Evolutionary conservation across 225 moss, liverwort and hornwort species (phyloP).

Genomic region (Straminergon stramineum): DNA sequence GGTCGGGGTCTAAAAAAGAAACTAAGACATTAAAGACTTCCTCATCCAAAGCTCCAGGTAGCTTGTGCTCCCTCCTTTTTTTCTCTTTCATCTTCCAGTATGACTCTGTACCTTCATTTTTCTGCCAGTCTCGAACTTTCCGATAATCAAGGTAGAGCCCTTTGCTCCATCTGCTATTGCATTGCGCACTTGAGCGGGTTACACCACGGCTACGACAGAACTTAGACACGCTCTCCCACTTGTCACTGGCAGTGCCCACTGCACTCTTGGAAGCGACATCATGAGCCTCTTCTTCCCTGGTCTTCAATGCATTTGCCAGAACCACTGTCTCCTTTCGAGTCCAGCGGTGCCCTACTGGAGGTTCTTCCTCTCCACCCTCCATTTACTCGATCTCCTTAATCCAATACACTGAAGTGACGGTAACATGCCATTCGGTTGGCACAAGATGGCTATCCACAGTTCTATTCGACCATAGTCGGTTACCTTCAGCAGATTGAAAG

Average conservation of each 20-base stretch:
- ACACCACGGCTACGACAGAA: constrained; percentile 58
- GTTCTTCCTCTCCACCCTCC: constrained; percentile 43
- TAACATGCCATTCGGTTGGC: constrained; percentile 15
- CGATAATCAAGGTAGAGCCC: constrained; percentile 56
- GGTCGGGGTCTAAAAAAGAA: constrained; percentile 34
- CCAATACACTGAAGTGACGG: background rate
- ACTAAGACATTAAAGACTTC: constrained; percentile 56
- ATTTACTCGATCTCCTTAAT: constrained; percentile 21
- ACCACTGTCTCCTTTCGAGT: constrained; percentile 31
- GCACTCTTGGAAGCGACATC: constrained; percentile 40
- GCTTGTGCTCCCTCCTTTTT: constrained; percentile 55
- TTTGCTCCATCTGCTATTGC: constrained; percentile 66
- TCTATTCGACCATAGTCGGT: background rate
- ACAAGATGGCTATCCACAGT: background rate
- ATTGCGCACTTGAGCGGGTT: constrained; percentile 55
- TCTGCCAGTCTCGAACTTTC: constrained; percentile 68
- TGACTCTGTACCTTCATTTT: constrained; percentile 42
- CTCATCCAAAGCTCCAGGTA: constrained; percentile 59
- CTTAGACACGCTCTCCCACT: constrained; percentile 57
- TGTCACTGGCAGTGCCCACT: constrained; percentile 43
- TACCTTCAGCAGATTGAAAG: background rate
- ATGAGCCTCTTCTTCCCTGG: constrained; percentile 33
- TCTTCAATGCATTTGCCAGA: constrained; percentile 30
- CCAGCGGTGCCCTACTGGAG: constrained; percentile 32
- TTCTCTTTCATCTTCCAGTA: constrained; percentile 78